Conservation (phyloP, 371 early-diverging fungal genomes). For the Mortierella sp. region DNA sequence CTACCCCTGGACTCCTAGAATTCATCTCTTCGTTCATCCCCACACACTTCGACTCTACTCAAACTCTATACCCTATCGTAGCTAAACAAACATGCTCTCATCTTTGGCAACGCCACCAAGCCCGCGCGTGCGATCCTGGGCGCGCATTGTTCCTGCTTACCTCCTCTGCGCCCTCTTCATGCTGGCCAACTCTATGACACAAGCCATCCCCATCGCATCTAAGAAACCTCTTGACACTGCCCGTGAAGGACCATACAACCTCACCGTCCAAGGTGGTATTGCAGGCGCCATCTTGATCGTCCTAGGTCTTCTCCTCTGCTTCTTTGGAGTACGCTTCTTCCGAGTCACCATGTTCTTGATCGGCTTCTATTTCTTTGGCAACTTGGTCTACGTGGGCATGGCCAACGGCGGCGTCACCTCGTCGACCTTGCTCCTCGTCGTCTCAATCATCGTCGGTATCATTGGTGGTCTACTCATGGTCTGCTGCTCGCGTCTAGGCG, state of each 20-base stretch:
- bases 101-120: constrained; percentile 1
- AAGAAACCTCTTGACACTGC: constrained; percentile 17
- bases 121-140: constrained; percentile 12
- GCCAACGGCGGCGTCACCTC: constrained; percentile 63
- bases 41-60: no score
- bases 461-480: constrained; percentile 67
- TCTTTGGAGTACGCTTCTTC: constrained; percentile 69
- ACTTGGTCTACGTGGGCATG: constrained; percentile 65
- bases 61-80: no score
- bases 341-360: constrained; percentile 66
- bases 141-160: constrained; percentile 21
- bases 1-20: no score
- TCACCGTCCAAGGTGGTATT: constrained; percentile 67
- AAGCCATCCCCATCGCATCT: constrained; percentile 20
- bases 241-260: constrained; percentile 34
- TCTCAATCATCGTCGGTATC: constrained; percentile 64
- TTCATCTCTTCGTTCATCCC: no score
- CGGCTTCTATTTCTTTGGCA: constrained; percentile 67
- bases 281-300: constrained; percentile 70
- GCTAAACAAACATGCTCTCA: not conserved
- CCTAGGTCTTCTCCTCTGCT: constrained; percentile 69
- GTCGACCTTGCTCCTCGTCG: constrained; percentile 61
- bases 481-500: constrained; percentile 57
- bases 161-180: constrained; percentile 29
- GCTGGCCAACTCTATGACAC: constrained; percentile 33